Evolutionary conservation across 2,329 filamentous ascomycete genomes (phyloP), one percentile per base, ranked within the genome.

Genomic region (Ophiostoma populinum): DNA sequence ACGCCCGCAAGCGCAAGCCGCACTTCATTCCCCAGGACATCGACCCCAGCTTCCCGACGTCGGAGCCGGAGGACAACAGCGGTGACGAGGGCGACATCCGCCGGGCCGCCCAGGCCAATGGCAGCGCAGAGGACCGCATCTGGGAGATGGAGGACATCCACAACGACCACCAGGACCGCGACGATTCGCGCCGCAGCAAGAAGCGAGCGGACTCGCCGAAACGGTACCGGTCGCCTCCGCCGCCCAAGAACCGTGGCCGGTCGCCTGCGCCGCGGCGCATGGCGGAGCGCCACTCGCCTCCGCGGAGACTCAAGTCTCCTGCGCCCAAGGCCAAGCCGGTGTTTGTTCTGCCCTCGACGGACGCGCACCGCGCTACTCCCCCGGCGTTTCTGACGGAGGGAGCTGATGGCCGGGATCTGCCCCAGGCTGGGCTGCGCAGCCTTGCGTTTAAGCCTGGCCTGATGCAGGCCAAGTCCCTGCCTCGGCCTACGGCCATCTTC

Each of bases 41-140:
- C 40, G 90, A 98, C 50, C 90, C 90, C 1, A 94, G 86, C 50
- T 98, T 98, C 53, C 90, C 90, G 0, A 86, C 85, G 1, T 93
- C 86, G 0, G 90, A 95, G 46, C 80, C 79, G 0, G 90, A 98
- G 46, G 75, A 85, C 45, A 77, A 87, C 19, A 80, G 81, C 31
- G 80, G 83, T 24, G 74, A 81, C 26, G 75, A 81, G 36, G 69
- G 54, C 53, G 29, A 12, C 16, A 34, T 29, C 7, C 37, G 17
- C 22, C 19, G 33, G 1, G 24, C 21, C 5, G 21, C 37, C 17
- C 38, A 40, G 19, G 26, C 17, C 7, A 29, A 40, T 35, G 72
- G 75, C 15, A 82, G 75, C 46, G 36, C 26, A 9, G 78, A 82
- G 24, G 70, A 75, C 22, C 62, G 75, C 32, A 55, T 75, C 28